Base-by-base conservation (phyloP, 257 asterid genomes). In the Jacaranda mimosifolia region DNA sequence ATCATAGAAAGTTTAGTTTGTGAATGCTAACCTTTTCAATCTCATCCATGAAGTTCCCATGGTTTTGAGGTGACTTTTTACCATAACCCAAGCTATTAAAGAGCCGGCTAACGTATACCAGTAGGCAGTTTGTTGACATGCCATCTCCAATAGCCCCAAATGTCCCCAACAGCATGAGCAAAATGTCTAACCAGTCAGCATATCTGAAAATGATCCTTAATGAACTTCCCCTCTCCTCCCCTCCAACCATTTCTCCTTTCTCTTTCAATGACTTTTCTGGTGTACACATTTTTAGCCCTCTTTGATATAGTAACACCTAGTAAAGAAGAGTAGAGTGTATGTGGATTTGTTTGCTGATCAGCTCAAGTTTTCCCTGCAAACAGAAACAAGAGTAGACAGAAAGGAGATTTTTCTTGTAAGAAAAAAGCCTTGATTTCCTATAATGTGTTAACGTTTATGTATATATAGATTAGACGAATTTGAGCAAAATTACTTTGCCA, bases 71-170 rank as follows among this genome's bases (percentile, higher is more conserved):
- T 3, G 91, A 82, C 14, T 74, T 52, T 4, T 19, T 85, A 1
- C 94, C 91, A 75, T 84, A 83, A 18, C 98, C 98, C 86, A 94
- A 83, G 84, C 81, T 91, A 67, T 91, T 90, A 56, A 94, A 94
- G 60, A 94, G 96, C 56, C 85, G 91, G 74, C 86, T 86, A 72
- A 91, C 90, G 65, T 78, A 91, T 12, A 94, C 67, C 66, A 94
- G 85, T 42, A 94, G 78, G 81, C 97, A 91, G 55, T 94, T 94
- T 15, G 97, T 89, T 11, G 97, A 90, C 74, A 90, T 51, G 65
- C 98, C 98, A 84, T 94, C 98, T 63, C 98, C 98, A n/a, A 94
- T 83, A 72, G 97, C 97, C 70, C 98, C 98, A 64, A 94, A 18
- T n/a, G 98, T 90, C 14, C 98, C 97, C 82, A 94, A 80, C 39